Conservation (phyloP, 192 early-diverging fungal genomes). For the Backusella macrospora region DNA sequence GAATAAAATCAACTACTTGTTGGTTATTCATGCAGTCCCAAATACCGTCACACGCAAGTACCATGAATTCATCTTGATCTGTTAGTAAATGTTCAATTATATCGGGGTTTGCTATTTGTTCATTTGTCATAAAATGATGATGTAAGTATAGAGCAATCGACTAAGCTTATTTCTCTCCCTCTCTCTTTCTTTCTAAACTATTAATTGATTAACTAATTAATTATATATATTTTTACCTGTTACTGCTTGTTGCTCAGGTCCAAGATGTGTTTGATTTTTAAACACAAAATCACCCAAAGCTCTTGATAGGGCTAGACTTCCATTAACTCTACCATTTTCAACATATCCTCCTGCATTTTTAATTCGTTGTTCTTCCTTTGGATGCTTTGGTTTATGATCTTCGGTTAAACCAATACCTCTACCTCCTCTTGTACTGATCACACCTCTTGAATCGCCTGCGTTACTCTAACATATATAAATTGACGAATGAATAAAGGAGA, state of each 20-base stretch:
- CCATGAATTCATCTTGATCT: constrained; percentile 90
- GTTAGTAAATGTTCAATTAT: constrained; percentile 63
- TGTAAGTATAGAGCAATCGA: neutral
- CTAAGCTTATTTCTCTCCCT: neutral
- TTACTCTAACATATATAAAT: constrained; percentile 48
- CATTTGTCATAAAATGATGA: neutral
- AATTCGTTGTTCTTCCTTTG: constrained; percentile 84
- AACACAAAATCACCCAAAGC: constrained; percentile 99
- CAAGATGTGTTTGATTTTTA: constrained; percentile 79
- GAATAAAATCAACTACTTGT: constrained; percentile 86
- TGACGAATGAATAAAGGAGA: neutral
- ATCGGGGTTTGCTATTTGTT: constrained; percentile 73
- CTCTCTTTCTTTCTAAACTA: neutral
- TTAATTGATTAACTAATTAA: neutral
- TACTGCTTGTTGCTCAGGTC: constrained; percentile 90
- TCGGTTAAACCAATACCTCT: constrained; percentile 73
- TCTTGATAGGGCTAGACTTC: constrained; percentile 93
- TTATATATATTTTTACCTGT: constrained; percentile 55
- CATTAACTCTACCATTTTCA: constrained; percentile 98
- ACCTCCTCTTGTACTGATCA: constrained; percentile 76
- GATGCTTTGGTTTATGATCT: constrained; percentile 95
- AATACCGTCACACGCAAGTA: constrained; percentile 98
- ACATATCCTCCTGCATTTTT: constrained; percentile 93
- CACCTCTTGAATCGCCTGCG: constrained; percentile 94
- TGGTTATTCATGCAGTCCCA: constrained; percentile 96